Conservation (phyloP, 2,329 filamentous ascomycete species). For the Capronia americana region DNA sequence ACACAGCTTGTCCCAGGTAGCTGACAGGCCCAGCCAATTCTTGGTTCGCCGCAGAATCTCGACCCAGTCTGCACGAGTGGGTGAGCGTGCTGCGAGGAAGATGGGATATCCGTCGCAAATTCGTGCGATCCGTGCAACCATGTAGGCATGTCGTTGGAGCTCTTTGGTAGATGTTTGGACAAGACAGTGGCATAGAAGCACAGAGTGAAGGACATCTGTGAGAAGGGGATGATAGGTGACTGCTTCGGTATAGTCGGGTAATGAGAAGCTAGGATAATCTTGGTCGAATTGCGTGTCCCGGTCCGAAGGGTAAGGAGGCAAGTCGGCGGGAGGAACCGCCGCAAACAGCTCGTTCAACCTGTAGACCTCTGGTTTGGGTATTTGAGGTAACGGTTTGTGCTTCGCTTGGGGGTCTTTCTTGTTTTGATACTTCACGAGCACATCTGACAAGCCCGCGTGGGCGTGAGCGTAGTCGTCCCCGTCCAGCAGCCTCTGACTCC, state of each 20-base stretch:
- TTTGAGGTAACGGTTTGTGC: constrained; percentile 16
- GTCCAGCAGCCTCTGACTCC: constrained; percentile 35
- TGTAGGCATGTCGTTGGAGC: constrained; percentile 78
- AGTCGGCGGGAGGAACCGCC: constrained; percentile 67
- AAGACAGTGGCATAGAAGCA: constrained; percentile 79
- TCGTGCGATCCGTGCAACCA: constrained; percentile 76
- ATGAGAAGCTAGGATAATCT: constrained; percentile 45
- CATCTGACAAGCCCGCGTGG: constrained; percentile 31
- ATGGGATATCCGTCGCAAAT: constrained; percentile 81
- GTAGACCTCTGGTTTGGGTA: constrained; percentile 53
- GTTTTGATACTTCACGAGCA: constrained; percentile 32
- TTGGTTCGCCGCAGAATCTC: constrained; percentile 71
- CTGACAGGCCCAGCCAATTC: constrained; percentile 71
- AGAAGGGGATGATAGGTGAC: constrained; percentile 83
- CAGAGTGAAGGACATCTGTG: constrained; percentile 76
- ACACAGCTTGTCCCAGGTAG: constrained; percentile 75
- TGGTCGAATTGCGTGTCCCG: constrained; percentile 42
- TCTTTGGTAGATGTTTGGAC: constrained; percentile 80
- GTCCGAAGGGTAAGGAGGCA: constrained; percentile 70
- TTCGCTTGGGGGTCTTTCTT: constrained; percentile 16
- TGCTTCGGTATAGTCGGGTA: constrained; percentile 62
- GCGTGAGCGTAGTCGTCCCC: constrained; percentile 42
- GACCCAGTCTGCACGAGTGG: constrained; percentile 79
- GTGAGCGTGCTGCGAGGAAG: constrained; percentile 74
- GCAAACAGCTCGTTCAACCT: constrained; percentile 72